Evolutionary conservation across 164 flowering plant species (phyloP), one percentile per base, ranked within the genome.

Genomic region (Litsea cubeba): DNA sequence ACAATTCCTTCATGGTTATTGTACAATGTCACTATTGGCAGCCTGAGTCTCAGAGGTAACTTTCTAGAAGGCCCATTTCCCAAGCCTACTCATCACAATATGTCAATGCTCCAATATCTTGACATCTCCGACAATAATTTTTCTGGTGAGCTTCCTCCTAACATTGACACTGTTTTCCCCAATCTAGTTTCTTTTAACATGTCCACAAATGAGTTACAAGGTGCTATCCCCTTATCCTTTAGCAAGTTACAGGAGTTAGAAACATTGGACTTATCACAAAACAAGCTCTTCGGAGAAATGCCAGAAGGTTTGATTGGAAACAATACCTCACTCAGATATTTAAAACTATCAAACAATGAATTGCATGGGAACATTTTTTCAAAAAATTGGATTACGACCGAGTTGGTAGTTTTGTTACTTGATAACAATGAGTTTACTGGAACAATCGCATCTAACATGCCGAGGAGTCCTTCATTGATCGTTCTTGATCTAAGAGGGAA

Each of bases 1-100:
- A 60, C 8, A 1, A 24, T 69, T 22, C 77, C 76, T 2, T 17
- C 67, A 22, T 68, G 77, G 69, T n/a, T 73, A 26, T 49, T 73
- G 3, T 24, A 73, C 35, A 64, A 64, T 49, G 30, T 8, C 30
- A 68, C 25, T 3, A 40, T 75, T 22, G n/a, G 40, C 11, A 20
- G 3, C 5, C 12, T 22, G 3, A 23, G 11, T 23, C 49, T 66
- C 15, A 66, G 2, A 26, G 40, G 46, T 15, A 66, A 66, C 46
- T 30, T 12, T 17, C 15, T 66, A 5, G 69, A n/a, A 3, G 50
- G 50, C 46, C 46, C 69, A 66, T 32, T 66, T 28, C 46, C 40
- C 14, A 15, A 12, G 8, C 22, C 69, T 11, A 12, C 22, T 32
- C 69, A 66, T 1, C 20, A 15, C 20, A 66, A 3, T 17, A 26